phyloP scores from a whole-genome alignment of 768 basidiomycete genomes.

The Baorangia bicolor region DNA sequence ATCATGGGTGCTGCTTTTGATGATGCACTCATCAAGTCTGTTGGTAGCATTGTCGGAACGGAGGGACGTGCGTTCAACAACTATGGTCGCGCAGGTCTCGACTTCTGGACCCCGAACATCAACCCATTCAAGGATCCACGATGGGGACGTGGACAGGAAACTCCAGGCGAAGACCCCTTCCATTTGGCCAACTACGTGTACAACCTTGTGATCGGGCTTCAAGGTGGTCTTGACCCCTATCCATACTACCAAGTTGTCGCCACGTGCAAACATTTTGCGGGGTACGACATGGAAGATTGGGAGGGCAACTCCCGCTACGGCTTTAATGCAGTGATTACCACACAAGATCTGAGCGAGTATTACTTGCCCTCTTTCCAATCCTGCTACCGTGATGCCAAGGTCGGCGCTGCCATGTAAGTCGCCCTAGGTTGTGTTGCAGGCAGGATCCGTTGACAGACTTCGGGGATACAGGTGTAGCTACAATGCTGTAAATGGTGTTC shows the following conservation, averaged over 20 bases:
- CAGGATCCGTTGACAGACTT: background rate
- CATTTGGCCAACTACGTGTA: slow-evolving; percentile 53
- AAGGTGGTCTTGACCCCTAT: slow-evolving; percentile 55
- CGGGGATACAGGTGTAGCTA: slow-evolving; percentile 44
- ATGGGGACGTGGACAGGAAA: slow-evolving; percentile 63
- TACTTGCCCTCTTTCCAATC: slow-evolving; percentile 56
- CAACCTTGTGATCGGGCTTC: slow-evolving; percentile 52
- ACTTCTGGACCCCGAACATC: slow-evolving; percentile 57
- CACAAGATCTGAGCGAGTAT: slow-evolving; percentile 56
- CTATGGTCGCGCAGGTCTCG: slow-evolving; percentile 48
- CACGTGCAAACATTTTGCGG: slow-evolving; percentile 62
- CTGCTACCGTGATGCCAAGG: slow-evolving; percentile 61
- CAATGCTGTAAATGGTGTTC: slow-evolving; percentile 60
- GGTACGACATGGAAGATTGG: slow-evolving; percentile 60
- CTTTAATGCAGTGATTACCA: slow-evolving; percentile 53
- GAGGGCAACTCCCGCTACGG: slow-evolving; percentile 46
- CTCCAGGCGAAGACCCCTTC: slow-evolving; percentile 60
- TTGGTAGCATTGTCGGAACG: slow-evolving; percentile 52
- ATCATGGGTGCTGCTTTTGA: slow-evolving; percentile 55
- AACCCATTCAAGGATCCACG: slow-evolving; percentile 59
- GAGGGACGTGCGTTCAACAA: slow-evolving; percentile 63
- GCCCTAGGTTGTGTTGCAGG: background rate
- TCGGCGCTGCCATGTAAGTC: slow-evolving; percentile 49
- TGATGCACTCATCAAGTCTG: slow-evolving; percentile 46
- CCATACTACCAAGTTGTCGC: slow-evolving; percentile 52